Evolutionary conservation across 805 yeast genomes (phyloP).

Genomic region (Lachancea thermotolerans): DNA sequence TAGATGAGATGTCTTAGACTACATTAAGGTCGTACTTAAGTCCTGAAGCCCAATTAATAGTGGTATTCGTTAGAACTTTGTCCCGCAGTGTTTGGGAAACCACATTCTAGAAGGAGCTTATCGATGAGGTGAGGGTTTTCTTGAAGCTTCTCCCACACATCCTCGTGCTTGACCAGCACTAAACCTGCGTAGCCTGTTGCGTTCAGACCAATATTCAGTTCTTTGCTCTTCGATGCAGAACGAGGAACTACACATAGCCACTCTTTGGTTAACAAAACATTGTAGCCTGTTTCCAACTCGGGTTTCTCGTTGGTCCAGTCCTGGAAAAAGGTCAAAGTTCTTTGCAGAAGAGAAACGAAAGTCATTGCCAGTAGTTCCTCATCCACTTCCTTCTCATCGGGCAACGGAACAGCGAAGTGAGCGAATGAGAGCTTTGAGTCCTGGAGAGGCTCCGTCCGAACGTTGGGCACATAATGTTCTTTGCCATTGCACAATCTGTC

Average conservation of each 20-base stretch:
- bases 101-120: constrained; percentile 54
- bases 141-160: constrained; percentile 41
- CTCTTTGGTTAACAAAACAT: constrained; percentile 69
- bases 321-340: constrained; percentile 60
- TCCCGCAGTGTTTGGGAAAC: constrained; percentile 58
- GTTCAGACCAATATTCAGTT: constrained; percentile 54
- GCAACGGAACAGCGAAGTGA: constrained; percentile 69
- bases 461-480: constrained; percentile 48
- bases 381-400: constrained; percentile 38
- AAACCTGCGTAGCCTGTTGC: constrained; percentile 78
- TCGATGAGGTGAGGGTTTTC: constrained; percentile 40
- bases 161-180: constrained; percentile 64
- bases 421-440: constrained; percentile 65
- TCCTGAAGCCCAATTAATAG: constrained; percentile 33
- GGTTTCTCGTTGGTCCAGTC: constrained; percentile 35
- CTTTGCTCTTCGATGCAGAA: constrained; percentile 45
- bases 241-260: constrained; percentile 91
- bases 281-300: constrained; percentile 41
- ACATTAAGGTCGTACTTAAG: background rate
- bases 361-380: constrained; percentile 59
- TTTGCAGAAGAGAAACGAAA: constrained; percentile 65
- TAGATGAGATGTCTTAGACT: background rate
- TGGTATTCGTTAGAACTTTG: constrained; percentile 56
- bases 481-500: constrained; percentile 38
- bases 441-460: constrained; percentile 52